Evolutionary conservation across 345 rosid genomes (phyloP), one percentile per base, ranked within the genome.

Genomic region (Brassica cretica): DNA sequence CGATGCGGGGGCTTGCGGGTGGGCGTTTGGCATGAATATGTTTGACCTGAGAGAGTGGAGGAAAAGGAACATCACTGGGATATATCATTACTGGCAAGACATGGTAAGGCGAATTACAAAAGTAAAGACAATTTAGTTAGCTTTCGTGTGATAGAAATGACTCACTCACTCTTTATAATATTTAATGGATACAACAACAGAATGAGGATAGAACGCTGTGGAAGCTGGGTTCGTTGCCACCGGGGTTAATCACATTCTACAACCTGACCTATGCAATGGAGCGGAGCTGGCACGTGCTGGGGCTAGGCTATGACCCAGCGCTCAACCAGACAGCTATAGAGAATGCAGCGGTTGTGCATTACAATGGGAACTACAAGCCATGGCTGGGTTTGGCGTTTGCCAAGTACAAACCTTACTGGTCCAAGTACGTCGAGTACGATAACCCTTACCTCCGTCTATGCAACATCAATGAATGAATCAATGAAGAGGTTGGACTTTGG

Each of bases 11-110:
- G 90, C 99, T 73, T 95, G 99, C 76, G 98, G 98, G 58, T 95
- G 99, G 98, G 98, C 99, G 62, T 95, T 87, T 79, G 99, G 99
- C 21, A 95, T 91, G 99, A 95, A 95, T 79, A 95, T 95, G 74
- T 95, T 95, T 68, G 99, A 95, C 89, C 86, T 95, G 84, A 89
- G 83, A 79, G 92, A 93, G 85, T 95, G 98, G 98, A 91, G 75
- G 85, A 89, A 85, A 84, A 83, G 80, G 71, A 93, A 95, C 81
- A 90, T 91, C 64, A 93, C 99, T 1, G 94, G 92, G 71, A 93
- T 95, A 79, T 95, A 93, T 84, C 97, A 95, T 76, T 74, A 83
- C 61, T 93, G 99, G 99, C 99, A 95, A 87, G 96, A 93, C 86
- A 67, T 85, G 98, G 98, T 92, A 88, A 82, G 66, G 49, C 25